Evolutionary conservation across 169 alveolate species (phyloP), one percentile per base, ranked within the genome.

Genomic region (Blepharisma undulans): DNA sequence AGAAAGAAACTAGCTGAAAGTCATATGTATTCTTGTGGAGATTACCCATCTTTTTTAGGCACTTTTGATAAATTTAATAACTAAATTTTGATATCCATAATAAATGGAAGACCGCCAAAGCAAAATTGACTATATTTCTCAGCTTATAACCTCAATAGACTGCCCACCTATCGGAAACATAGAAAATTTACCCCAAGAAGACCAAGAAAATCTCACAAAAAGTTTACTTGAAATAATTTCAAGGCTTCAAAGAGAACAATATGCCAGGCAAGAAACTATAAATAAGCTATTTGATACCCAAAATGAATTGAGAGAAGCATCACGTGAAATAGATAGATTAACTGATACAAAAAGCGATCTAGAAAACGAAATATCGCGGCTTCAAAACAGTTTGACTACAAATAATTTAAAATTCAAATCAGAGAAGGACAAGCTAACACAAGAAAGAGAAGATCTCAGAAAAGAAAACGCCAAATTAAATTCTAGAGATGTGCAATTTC

Each of bases 341-440:
- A 25, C 5, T 4, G 89, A 84, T 4, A n/a, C 34, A 32, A 84
- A 84, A 60, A 21, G n/a, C 19, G 29, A 59, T 4, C 14, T 22
- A 22, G 89, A 84, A 60, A 25, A 34, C 10, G 89, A 84, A 84
- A 60, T 48, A 2, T n/a, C 77, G 8, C 32, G 77, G 18, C 77
- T 84, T 21, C 30, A 84, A 84, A 84, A 84, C 21, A 33, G 48
- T 22, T 33, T 84, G 27, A 84, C 27, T 21, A 22, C 27, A n/a
- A 84, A 22, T 22, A 59, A 84, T n/a, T n/a, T n/a, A 22, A 88
- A 88, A 76, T 76, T 30, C 60, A 86, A 72, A 82, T 14, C 60
- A 86, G 90, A 86, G 72, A 86, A 48, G 66, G 84, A 86, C 61
- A 86, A 86, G 29, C 7, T 86, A 21, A 86, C 72, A 22, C 21